A percentile compares a stretch with the other conserved stretches of the same genome.
Evolutionary conservation across 2,329 filamentous ascomycete genomes (phyloP).

Genomic region (Fusarium siculi): DNA sequence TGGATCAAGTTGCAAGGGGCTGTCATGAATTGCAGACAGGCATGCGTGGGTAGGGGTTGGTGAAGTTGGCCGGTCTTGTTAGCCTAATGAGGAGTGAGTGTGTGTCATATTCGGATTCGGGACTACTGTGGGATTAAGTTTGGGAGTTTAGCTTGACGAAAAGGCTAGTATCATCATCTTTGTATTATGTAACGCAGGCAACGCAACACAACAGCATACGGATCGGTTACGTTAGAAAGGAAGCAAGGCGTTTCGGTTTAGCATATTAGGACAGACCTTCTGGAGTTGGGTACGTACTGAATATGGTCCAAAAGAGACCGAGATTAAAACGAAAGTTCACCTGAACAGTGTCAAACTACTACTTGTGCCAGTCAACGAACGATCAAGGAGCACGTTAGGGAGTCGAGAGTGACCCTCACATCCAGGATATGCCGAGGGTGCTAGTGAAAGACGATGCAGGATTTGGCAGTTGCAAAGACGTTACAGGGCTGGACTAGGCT

Average conservation of each 20-base stretch:
- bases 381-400: background rate
- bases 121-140: conserved; percentile 21
- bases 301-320: background rate
- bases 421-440: conserved; percentile 9
- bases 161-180: conserved; percentile 14
- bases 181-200: conserved; percentile 33
- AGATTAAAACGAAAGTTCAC: conserved; percentile 1
- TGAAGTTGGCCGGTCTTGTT: conserved; percentile 9
- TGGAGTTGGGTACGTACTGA: conserved; percentile 2
- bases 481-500: conserved; percentile 20
- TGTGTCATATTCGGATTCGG: conserved; percentile 17
- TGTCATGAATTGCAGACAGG: conserved; percentile 11
- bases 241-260: conserved; percentile 32
- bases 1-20: conserved; percentile 21
- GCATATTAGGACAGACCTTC: conserved; percentile 9
- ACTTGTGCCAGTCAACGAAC: background rate
- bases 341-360: background rate
- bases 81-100: background rate
- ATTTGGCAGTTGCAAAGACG: conserved; percentile 12
- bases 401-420: conserved; percentile 7
- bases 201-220: conserved; percentile 29
- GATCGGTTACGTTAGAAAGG: conserved; percentile 28
- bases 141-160: conserved; percentile 15
- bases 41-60: conserved; percentile 17
- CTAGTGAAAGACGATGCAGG: background rate